A percentile compares a stretch with the other conserved stretches of the same genome.
phyloP scores from a whole-genome alignment of 2,329 filamentous ascomycete species.

The Phaeomoniella chlamydospora region DNA sequence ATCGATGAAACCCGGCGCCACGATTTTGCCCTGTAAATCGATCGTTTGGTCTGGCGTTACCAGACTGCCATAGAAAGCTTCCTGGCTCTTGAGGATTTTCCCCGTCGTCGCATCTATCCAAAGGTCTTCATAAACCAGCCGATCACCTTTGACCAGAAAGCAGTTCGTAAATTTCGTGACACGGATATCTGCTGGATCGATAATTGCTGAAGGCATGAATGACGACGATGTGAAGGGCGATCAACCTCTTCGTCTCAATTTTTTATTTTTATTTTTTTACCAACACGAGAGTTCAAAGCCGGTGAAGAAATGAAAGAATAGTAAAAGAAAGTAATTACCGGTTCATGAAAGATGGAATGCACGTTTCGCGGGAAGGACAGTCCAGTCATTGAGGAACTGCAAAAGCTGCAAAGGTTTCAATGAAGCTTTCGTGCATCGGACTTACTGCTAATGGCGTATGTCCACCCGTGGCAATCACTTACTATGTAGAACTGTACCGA shows the following conservation, averaged over 20 bases:
- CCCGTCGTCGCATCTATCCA: constrained; percentile 75
- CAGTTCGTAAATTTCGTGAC: constrained; percentile 89
- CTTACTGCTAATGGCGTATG: too few relatives aligned
- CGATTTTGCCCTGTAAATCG: constrained; percentile 67
- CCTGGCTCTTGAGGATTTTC: constrained; percentile 61
- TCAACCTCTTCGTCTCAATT: too few relatives aligned
- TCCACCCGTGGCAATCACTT: too few relatives aligned
- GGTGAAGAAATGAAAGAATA: not conserved
- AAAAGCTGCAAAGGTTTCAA: too few relatives aligned
- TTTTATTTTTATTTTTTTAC: too few relatives aligned
- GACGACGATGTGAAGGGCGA: too few relatives aligned
- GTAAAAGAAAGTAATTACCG: not conserved
- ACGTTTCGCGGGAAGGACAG: too few relatives aligned
- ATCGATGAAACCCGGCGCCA: constrained; percentile 79
- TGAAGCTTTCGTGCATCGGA: too few relatives aligned
- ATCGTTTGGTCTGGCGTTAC: constrained; percentile 55
- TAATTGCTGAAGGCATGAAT: not conserved
- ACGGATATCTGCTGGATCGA: constrained; percentile 17
- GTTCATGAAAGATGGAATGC: not conserved
- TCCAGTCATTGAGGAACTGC: too few relatives aligned
- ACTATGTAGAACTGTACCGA: too few relatives aligned
- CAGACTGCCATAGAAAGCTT: constrained; percentile 36
- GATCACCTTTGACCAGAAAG: constrained; percentile 53
- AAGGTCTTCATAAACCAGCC: constrained; percentile 62
- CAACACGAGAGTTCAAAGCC: not conserved